These are phyloP conservation scores for Stropharia rugosoannulata DNA, from an alignment of 768 basidiomycete species.

Conservation along the genomic window DNA sequence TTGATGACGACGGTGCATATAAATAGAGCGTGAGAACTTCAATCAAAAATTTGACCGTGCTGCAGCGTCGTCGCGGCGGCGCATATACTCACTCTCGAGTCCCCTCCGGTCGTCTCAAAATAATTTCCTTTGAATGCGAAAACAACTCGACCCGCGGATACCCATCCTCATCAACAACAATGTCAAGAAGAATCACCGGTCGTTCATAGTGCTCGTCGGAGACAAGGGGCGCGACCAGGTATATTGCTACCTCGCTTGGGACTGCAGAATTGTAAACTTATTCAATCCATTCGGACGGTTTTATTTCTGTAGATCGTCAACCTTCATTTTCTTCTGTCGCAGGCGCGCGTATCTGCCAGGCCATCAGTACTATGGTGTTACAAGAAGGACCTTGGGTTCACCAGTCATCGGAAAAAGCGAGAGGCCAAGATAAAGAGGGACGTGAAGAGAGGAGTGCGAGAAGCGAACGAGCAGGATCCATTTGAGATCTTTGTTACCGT, in stretches of 20 bases:
- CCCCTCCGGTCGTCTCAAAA: background rate
- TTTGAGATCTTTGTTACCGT: constrained; percentile 98
- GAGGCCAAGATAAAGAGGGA: constrained; percentile 97
- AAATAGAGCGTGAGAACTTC: constrained; percentile 5
- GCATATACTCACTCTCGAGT: background rate
- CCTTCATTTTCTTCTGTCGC: constrained; percentile 91
- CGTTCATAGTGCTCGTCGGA: constrained; percentile 95
- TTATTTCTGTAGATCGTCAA: constrained; percentile 76
- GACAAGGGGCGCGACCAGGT: constrained; percentile 93
- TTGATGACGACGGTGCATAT: background rate
- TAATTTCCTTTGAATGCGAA: constrained; percentile 52
- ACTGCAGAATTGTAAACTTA: background rate
- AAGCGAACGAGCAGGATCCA: constrained; percentile 93
- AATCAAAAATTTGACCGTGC: constrained; percentile 15
- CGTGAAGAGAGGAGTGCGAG: constrained; percentile 90
- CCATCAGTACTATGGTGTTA: constrained; percentile 98
- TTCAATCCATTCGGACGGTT: background rate
- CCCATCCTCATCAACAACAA: constrained; percentile 91
- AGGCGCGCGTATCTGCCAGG: constrained; percentile 83
- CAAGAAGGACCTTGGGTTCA: constrained; percentile 97
- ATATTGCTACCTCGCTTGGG: constrained; percentile 15
- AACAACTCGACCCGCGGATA: constrained; percentile 90
- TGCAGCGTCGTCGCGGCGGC: background rate
- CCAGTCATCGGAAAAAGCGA: constrained; percentile 95
- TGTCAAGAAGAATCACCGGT: constrained; percentile 90